phyloP scores from a whole-genome alignment of 2,329 filamentous ascomycete species.

The Penicillium sp. region DNA sequence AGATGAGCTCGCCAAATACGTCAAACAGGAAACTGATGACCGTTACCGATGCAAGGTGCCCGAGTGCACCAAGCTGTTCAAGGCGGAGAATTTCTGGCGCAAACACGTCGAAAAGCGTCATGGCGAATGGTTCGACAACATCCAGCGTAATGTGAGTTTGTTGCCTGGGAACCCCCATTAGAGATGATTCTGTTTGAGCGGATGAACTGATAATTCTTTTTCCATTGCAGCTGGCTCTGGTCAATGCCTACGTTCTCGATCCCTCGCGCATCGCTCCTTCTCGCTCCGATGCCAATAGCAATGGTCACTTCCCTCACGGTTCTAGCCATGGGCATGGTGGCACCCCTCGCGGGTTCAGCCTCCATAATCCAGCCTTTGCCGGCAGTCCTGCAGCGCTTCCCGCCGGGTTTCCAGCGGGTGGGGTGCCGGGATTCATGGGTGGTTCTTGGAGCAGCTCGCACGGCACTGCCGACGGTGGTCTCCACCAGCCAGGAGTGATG shows the following conservation, averaged over 20 bases:
- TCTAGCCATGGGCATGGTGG: constrained; percentile 71
- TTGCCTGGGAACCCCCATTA: neutral
- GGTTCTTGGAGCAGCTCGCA: constrained; percentile 28
- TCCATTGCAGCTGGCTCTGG: constrained; percentile 64
- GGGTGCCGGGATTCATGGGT: constrained; percentile 31
- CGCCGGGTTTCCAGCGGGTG: constrained; percentile 29
- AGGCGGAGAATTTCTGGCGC: constrained; percentile 92
- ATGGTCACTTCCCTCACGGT: constrained; percentile 83
- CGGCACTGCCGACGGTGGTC: constrained; percentile 36
- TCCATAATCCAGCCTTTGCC: constrained; percentile 63
- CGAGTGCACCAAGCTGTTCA: constrained; percentile 94
- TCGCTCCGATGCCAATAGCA: constrained; percentile 87
- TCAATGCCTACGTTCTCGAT: constrained; percentile 92
- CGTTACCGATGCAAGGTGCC: constrained; percentile 96
- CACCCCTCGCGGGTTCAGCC: constrained; percentile 85
- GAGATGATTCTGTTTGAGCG: no score
- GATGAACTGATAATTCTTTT: neutral
- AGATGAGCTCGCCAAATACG: constrained; percentile 77
- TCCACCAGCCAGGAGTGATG: constrained; percentile 59
- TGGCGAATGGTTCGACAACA: constrained; percentile 71
- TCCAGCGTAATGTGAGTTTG: constrained; percentile 72
- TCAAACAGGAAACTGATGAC: constrained; percentile 96
- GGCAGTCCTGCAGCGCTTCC: constrained; percentile 38
- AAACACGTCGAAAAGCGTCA: constrained; percentile 98
- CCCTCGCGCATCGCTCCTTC: constrained; percentile 92